Evolutionary conservation across 2,329 filamentous ascomycete species (phyloP), one percentile per base, ranked within the genome.

Genomic region (Diaporthe amygdali): DNA sequence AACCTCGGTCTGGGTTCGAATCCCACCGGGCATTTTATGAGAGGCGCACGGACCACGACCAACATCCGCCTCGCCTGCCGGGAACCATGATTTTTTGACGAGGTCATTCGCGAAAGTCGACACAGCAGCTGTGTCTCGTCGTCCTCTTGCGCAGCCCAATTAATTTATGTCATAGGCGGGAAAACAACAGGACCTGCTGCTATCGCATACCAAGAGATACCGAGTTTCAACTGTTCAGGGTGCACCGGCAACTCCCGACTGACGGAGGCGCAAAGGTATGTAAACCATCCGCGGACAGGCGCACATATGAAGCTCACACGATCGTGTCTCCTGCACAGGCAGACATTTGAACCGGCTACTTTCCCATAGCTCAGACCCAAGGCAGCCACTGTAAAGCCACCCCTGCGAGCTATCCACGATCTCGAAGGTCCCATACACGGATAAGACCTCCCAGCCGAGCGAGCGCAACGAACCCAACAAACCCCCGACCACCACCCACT

Each of bases 61-160:
- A 14, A 10, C 30, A 44, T 27, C 3, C 25, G 8, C 7, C 30
- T 71, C 55, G 69, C 69, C 69, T 71, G 69, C 69, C 69, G 69
- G 52, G 55, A 37, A 30, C 46, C 32, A 34, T 25, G 54, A 61
- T 68, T 71, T 71, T 71, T 71, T 68, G 63, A 66, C 27, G 34
- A 30, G 47, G 47, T 22, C 44, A 14, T 2, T 27, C 27, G n/a
- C 59, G 44, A 49, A 7, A 14, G 20, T 32, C 12, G 8, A 44
- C 9, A n/a, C 25, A n/a, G 2, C 25, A 34, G 30, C 49, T 34
- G 2, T n/a, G n/a, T 27, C 20, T 12, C 47, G 37, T 49, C 49
- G 14, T 37, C 27, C 44, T 25, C 8, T 54, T 64, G 44, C 41
- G n/a, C 20, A 20, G 20, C 47, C 27, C 20, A 30, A 49, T 15